Base-by-base conservation (phyloP, 192 early-diverging fungal species). In the Powellomyces hirtus region DNA sequence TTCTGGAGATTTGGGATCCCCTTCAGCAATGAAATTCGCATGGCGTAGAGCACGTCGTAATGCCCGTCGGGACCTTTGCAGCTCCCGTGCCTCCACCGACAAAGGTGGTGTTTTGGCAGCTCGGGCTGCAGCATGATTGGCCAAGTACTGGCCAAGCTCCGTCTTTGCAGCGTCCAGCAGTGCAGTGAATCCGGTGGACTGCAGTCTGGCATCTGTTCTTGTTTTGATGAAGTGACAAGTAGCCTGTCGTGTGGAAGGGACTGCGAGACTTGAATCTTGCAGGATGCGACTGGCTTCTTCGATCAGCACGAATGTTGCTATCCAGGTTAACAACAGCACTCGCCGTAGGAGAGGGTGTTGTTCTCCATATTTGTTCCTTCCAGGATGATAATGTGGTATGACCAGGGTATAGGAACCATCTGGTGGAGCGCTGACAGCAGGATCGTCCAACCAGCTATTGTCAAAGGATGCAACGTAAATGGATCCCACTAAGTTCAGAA, bases 251-350 rank as follows among this genome's bases (percentile, higher is more conserved):
- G 20, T 31, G 59, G 4, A 27, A 22, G 16, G 37, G 40, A 8
- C 18, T 18, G 40, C 40, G 18, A 11, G 40, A 8, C 18, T 42
- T 8, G 40, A 42, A 18, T 42, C 40, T 8, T 8, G 40, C 18
- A 51, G 44, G 14, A 64, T 13, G 24, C 22, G 14, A 11, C 16
- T 13, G 45, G 49, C 65, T 14, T 56, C 52, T 6, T 66, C 66
- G 38, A 68, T 14, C 42, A 68, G 35, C 13, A 55, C 59, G 62
- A 70, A 62, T 29, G 68, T 62, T n/a, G 40, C 68, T 34, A 70
- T 62, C 68, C 68, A 70, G 14, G 68, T 36, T 8, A 70, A 38
- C 16, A 62, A 29, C 14, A 70, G 16, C 8, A 70, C 51, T 10
- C 51, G 42, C 13, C 68, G 59, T 11, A 70, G 22, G 14, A 27